Evolutionary conservation across 371 early-diverging fungal species (phyloP).

Genomic region (Sporodiniella umbellata): DNA sequence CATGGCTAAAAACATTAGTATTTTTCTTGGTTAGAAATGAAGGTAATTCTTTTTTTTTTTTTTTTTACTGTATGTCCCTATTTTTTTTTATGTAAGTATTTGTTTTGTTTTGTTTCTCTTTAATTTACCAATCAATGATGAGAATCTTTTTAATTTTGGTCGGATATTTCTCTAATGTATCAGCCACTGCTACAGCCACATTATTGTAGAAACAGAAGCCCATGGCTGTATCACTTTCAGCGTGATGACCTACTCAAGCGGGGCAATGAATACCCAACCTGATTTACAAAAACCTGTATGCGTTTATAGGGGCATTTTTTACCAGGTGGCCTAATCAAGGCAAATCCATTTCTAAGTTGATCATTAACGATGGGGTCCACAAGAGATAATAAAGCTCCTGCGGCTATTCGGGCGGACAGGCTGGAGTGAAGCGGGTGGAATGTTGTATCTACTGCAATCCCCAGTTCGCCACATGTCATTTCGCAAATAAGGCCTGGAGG

Average conservation of each 20-base stretch:
- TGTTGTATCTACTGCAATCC: constrained; percentile 60
- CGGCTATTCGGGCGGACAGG: constrained; percentile 52
- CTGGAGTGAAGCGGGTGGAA: constrained; percentile 54
- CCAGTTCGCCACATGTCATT: constrained; percentile 56
- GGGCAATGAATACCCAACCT: too few relatives aligned
- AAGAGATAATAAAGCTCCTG: constrained; percentile 54
- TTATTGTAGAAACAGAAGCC: constrained; percentile 72
- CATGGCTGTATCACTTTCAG: constrained; percentile 65
- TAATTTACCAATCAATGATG: constrained; percentile 56
- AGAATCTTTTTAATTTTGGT: constrained; percentile 50
- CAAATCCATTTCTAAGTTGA: constrained; percentile 60
- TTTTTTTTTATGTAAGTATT: not conserved
- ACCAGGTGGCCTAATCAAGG: constrained; percentile 64
- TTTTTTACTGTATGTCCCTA: constrained; percentile 67
- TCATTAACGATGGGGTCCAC: constrained; percentile 54
- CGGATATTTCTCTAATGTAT: constrained; percentile 47
- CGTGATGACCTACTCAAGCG: constrained; percentile 50
- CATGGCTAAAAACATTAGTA: constrained; percentile 36
- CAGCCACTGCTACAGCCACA: constrained; percentile 61
- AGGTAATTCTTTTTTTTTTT: not conserved
- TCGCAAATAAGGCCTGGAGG: constrained; percentile 51
- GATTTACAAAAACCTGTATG: too few relatives aligned
- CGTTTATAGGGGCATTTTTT: too few relatives aligned
- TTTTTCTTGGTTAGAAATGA: not conserved
- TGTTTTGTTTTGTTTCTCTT: not conserved